A percentile compares a stretch with the other conserved stretches of the same genome.
Conservation (phyloP, 2,329 filamentous ascomycete genomes). For the Onygenales sp. region DNA sequence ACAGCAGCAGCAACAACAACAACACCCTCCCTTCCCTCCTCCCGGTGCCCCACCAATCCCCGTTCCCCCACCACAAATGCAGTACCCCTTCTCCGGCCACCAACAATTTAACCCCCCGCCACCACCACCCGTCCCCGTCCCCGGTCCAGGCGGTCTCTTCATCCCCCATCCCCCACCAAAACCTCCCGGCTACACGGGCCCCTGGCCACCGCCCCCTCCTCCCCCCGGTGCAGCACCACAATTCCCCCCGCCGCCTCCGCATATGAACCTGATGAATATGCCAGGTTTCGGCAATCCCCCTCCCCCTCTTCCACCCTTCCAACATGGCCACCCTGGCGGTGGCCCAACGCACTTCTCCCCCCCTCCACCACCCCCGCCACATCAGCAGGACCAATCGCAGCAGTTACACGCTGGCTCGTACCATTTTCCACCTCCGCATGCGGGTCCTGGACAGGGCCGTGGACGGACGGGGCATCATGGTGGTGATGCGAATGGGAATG, state of each 20-base stretch:
- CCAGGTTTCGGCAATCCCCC: constrained; percentile 7
- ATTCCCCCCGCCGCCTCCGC: constrained; percentile 2
- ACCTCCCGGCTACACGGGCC: constrained; percentile 24
- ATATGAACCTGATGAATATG: constrained; percentile 9
- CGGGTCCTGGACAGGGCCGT: constrained; percentile 2
- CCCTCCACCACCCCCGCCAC: constrained; percentile 5
- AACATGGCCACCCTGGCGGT: constrained; percentile 1
- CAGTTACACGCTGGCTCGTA: constrained; percentile 23
- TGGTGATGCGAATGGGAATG: constrained; percentile 4
- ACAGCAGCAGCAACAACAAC: constrained; percentile 11
- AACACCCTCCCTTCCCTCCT: constrained; percentile 5
- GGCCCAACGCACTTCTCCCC: background rate
- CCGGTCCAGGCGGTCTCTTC: constrained; percentile 6
- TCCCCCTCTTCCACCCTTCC: constrained; percentile 14
- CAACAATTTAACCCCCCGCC: constrained; percentile 8
- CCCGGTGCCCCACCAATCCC: constrained; percentile 12
- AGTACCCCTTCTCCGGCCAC: constrained; percentile 3
- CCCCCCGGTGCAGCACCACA: constrained; percentile 11
- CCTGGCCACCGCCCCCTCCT: constrained; percentile 29
- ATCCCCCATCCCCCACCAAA: constrained; percentile 21
- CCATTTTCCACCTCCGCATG: constrained; percentile 25
- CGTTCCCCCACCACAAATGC: constrained; percentile 11
- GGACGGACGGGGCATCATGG: background rate
- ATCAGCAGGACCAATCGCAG: constrained; percentile 17
- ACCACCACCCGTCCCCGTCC: constrained; percentile 3